phyloP scores from a whole-genome alignment of 139 green algal genomes.

The Micractinium conductrix region DNA sequence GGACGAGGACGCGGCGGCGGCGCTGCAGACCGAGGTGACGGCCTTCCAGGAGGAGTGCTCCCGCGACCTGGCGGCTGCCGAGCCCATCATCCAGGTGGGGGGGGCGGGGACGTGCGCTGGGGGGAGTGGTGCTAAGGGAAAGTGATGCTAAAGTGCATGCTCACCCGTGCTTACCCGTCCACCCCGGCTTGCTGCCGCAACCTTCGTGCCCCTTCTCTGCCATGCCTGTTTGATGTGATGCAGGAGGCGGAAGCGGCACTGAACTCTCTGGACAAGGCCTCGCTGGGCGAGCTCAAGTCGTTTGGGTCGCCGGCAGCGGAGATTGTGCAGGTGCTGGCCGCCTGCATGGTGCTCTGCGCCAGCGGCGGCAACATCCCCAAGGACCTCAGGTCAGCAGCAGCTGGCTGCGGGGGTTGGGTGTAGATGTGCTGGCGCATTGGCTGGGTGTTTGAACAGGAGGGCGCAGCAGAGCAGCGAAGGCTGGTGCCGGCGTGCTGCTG shows the following conservation, averaged over 20 bases:
- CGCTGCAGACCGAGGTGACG: slow-evolving; percentile 71
- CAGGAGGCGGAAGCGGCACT: slow-evolving; percentile 85
- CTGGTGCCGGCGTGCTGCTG: background rate
- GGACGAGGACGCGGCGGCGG: slow-evolving; percentile 71
- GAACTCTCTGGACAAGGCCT: slow-evolving; percentile 90
- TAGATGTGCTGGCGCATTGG: too few species aligned
- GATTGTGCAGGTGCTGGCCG: slow-evolving; percentile 81
- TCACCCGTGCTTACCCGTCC: background rate
- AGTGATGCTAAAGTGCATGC: background rate
- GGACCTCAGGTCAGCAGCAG: slow-evolving; percentile 14
- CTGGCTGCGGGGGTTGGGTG: too few species aligned
- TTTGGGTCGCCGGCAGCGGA: slow-evolving; percentile 87
- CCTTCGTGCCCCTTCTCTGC: background rate
- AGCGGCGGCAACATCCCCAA: slow-evolving; percentile 86
- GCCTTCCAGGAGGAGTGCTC: slow-evolving; percentile 89
- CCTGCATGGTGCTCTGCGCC: slow-evolving; percentile 88
- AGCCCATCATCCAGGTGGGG: slow-evolving; percentile 84
- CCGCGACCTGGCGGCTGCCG: slow-evolving; percentile 72
- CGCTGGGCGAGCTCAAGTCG: slow-evolving; percentile 90
- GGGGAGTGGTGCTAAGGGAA: too few species aligned
- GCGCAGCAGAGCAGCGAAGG: too few species aligned
- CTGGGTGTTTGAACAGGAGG: too few species aligned
- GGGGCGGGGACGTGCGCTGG: too few species aligned
- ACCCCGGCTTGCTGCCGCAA: background rate
- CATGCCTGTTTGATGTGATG: slow-evolving; percentile 15